phyloP scores from a whole-genome alignment of 116 monocot genomes.

The Phalaenopsis hybrid region DNA sequence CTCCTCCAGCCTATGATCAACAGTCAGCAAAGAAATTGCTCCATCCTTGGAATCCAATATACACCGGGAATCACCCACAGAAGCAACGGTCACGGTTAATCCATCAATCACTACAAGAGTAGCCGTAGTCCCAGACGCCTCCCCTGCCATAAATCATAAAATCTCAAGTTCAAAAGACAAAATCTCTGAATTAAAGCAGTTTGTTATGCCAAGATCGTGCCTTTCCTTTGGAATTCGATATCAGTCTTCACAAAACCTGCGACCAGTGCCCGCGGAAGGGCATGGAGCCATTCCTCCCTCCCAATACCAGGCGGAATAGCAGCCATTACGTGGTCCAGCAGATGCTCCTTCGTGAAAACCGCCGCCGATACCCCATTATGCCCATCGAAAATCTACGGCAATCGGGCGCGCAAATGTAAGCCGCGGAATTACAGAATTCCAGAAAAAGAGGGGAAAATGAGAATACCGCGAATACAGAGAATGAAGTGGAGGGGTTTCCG shows the following conservation, averaged over 20 bases:
- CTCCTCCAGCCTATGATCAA: conserved; percentile 94
- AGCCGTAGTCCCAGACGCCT: conserved; percentile 82
- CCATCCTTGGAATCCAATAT: conserved; percentile 80
- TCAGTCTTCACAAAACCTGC: conserved; percentile 96
- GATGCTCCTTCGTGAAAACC: conserved; percentile 77
- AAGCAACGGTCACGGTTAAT: conserved; percentile 88
- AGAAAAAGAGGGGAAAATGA: not conserved
- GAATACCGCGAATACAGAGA: conserved; percentile 88
- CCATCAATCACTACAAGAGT: conserved; percentile 94
- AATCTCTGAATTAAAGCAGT: not conserved
- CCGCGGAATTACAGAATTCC: not conserved
- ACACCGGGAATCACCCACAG: conserved; percentile 93
- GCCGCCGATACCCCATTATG: conserved; percentile 97
- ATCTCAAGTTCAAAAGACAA: not conserved
- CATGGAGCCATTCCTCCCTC: conserved; percentile 82
- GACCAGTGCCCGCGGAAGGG: conserved; percentile 78
- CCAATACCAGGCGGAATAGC: conserved; percentile 72
- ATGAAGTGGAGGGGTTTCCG: conserved; percentile 53
- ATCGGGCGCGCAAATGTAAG: not conserved
- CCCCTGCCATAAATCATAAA: conserved; percentile 38
- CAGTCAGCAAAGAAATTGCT: conserved; percentile 64
- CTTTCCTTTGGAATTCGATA: conserved; percentile 89
- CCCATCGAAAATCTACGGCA: conserved; percentile 74
- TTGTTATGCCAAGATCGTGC: conserved; percentile 16
- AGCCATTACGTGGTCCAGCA: conserved; percentile 82